Percentiles rank a stretch among this genome's conserved stretches.
Conservation (phyloP, 495 filamentous ascomycete species). For the Astrocystis sublimbata region DNA sequence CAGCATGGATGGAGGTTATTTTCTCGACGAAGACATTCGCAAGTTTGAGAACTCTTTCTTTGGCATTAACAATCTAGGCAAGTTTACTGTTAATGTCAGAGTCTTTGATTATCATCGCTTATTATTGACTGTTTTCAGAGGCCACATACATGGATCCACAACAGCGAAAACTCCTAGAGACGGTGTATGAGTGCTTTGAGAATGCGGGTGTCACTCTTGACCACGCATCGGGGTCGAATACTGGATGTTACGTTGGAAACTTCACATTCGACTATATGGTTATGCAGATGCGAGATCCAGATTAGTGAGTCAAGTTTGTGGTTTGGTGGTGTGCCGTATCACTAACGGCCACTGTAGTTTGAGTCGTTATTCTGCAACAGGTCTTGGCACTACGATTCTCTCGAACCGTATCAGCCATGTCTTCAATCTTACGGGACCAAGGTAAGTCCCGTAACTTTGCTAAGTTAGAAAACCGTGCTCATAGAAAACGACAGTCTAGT, state of each 20-base stretch:
- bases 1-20: constrained; percentile 34
- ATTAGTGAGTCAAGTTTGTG: too few relatives aligned
- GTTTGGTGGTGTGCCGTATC: too few relatives aligned
- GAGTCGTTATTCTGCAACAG: constrained; percentile 44
- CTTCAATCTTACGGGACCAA: constrained; percentile 53
- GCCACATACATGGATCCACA: constrained; percentile 36
- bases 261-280: constrained; percentile 50
- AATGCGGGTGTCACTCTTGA: constrained; percentile 49
- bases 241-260: constrained; percentile 50
- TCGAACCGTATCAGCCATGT: constrained; percentile 54
- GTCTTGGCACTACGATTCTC: constrained; percentile 30
- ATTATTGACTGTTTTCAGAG: too few relatives aligned
- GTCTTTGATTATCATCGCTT: too few relatives aligned
- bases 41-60: constrained; percentile 49
- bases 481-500: constrained; percentile 39
- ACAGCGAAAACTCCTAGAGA: constrained; percentile 45
- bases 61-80: constrained; percentile 30
- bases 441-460: constrained; percentile 28
- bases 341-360: too few relatives aligned
- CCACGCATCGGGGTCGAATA: constrained; percentile 46
- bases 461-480: neutral
- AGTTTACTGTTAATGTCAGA: too few relatives aligned
- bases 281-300: constrained; percentile 43
- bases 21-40: constrained; percentile 37
- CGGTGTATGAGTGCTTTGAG: constrained; percentile 41